These are phyloP conservation scores for Cairneyella variabilis DNA, from an alignment of 495 filamentous ascomycete species.

Conservation along the genomic window DNA sequence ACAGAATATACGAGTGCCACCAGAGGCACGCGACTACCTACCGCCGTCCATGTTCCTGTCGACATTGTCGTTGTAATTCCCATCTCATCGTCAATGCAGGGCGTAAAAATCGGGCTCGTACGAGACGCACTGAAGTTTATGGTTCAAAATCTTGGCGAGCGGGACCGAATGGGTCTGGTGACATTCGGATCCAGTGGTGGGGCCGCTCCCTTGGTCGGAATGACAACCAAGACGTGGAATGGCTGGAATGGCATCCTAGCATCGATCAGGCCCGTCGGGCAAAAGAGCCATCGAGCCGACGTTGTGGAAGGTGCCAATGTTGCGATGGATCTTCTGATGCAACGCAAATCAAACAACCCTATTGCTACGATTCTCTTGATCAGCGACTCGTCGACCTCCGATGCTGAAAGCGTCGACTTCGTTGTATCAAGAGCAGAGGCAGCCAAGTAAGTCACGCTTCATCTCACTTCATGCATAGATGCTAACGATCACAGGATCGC, in stretches of 20 bases:
- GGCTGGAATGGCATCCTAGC: slow-evolving; percentile 87
- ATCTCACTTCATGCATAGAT: not conserved
- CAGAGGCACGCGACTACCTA: slow-evolving; percentile 48
- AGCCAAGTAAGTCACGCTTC: slow-evolving; percentile 70
- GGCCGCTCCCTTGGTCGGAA: slow-evolving; percentile 92
- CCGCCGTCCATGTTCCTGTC: slow-evolving; percentile 82
- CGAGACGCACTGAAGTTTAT: slow-evolving; percentile 94
- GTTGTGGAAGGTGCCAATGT: slow-evolving; percentile 98
- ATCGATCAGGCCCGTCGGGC: slow-evolving; percentile 88
- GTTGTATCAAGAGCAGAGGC: slow-evolving; percentile 97
- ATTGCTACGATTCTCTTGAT: slow-evolving; percentile 96
- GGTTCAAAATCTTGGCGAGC: slow-evolving; percentile 84
- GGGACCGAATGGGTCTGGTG: slow-evolving; percentile 94
- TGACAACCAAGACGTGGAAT: slow-evolving; percentile 91
- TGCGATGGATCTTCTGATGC: slow-evolving; percentile 98
- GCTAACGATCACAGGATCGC: slow-evolving; percentile 58
- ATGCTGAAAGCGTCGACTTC: slow-evolving; percentile 95
- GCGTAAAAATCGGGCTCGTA: slow-evolving; percentile 92
- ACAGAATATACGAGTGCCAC: slow-evolving; percentile 74
- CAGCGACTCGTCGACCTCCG: slow-evolving; percentile 97
- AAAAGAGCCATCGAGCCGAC: slow-evolving; percentile 94
- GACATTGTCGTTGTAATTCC: slow-evolving; percentile 97
- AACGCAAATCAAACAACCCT: slow-evolving; percentile 92
- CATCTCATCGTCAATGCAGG: slow-evolving; percentile 98
- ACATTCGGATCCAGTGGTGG: slow-evolving; percentile 96